Base-by-base conservation (phyloP, 2,329 filamentous ascomycete genomes). In the Trichoderma simmonsii region DNA sequence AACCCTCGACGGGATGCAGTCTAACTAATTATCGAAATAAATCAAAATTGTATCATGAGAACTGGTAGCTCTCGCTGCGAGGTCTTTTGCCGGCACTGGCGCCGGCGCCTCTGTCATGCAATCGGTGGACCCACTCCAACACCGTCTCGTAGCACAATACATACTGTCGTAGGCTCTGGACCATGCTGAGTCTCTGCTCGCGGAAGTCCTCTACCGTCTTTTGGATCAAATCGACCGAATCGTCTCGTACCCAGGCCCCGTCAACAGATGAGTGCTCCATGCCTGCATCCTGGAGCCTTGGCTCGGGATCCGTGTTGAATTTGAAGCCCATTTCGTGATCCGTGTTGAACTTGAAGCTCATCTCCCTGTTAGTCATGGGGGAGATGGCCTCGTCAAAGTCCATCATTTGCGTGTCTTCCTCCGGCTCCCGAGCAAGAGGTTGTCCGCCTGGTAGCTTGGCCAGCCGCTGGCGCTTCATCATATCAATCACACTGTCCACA, bases 101-200 rank as follows among this genome's bases (percentile, higher is more conserved):
- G 61, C 51, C 76, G 65, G 73, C 66, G 61, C 73, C 73, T 39
- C 77, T 65, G 34, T 82, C 85, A 69, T 88, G 83, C 51, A 85
- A 77, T 74, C 87, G 82, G 76, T 82, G 83, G 32, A 96, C 82
- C 94, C 95, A 99, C 82, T 98, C 95, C 70, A 97, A 84, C 7
- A 98, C 87, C 54, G 93, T 97, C 84, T 99, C 96, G 81, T 99
- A 99, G 81, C 96, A 99, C 39, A 99, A 89, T 64, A 98, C 95
- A 82, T 92, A 98, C 80, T 99, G 96, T 73, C 93, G 87, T 72
- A 98, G 83, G 77, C 92, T 98, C 82, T 98, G 96, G 57, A 99
- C 95, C 95, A 98, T 99, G 81, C 94, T 98, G 24, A 98, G 83
- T 75, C 96, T 86, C 83, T 99, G 96, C 63, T 88, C 85, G 71